Base-by-base conservation (phyloP, 106 monocot genomes). In the Allium fistulosum region DNA sequence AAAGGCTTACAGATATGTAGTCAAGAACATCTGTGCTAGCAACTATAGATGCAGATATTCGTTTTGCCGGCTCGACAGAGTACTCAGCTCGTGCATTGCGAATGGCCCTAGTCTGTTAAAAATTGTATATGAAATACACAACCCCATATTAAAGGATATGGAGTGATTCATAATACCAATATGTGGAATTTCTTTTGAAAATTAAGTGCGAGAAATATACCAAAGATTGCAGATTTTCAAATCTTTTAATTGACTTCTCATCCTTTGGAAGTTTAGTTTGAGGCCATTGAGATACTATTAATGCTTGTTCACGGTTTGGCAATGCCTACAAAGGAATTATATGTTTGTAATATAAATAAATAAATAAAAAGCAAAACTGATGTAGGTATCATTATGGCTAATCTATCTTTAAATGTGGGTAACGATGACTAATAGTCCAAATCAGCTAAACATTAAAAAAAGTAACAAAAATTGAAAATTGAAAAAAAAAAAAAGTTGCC, bases 61-160 rank as follows among this genome's bases (percentile, higher is more conserved):
- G 92, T 73, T 90, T 97, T 74, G 84, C 86, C 46, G 92, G 97
- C 81, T 92, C 97, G 69, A 97, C 97, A 67, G 97, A 97, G 76
- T 97, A 91, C 73, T 97, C 92, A 51, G 97, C 92, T 70, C 97
- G 71, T 50, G 80, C 87, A 83, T 92, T 97, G 50, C 97, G 79
- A 53, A 97, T 92, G 14, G 82, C 78, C 80, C 74, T 86, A 28
- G 68, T 90, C 97, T 97, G 71, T 67, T 51, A 53, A 53, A 6
- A 46, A 69, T 2, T 11, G 57, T 46, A 74, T 8, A 68, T 46
- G 26, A 14, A 61, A 64, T 8, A 13, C 6, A 26, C 18, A 17
- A 49, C 16, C 10, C 28, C 5, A 17, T 17, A 45, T 17, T 7
- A 10, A 64, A 66, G 14, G 11, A 48, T 66, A 10, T 49, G 45